Base-by-base conservation (phyloP, 768 basidiomycete genomes). In the Suillus subalutaceus region DNA sequence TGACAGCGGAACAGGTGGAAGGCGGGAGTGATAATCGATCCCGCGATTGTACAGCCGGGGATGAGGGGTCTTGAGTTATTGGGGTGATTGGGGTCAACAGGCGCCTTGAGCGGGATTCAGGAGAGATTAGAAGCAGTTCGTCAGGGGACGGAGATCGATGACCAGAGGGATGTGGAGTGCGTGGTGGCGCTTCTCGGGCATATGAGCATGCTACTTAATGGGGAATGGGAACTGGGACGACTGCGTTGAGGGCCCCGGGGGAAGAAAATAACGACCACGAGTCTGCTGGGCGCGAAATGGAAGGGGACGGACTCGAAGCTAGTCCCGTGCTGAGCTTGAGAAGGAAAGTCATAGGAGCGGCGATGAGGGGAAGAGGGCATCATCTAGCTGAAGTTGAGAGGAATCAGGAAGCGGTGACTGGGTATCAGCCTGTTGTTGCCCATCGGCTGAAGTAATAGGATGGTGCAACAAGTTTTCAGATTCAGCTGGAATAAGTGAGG, bases 311-410 rank as follows among this genome's bases (percentile, higher is more conserved):
- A 15, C 26, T 59, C 13, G 63, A 63, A 52, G 37, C 61, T 56
- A 48, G 53, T 30, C 26, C 59, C 38, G 23, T 37, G 57, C 16
- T 61, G 64, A 13, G 10, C 18, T 12, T 30, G 23, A 63, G 53
- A 44, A 32, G 23, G 43, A 23, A 35, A 20, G 10, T 9, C 30
- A 37, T 56, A 15, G 41, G 16, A 35, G 32, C 1, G 8, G 44
- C 37, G 37, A 38, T n/a, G 26, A 44, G 8, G 32, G 41, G 37
- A 48, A 38, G n/a, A 37, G 38, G 4, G 23, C 6, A 63, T 48
- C 12, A 50, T 58, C 71, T 64, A 20, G 75, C 68, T 55, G 72
- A 72, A 58, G 73, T 73, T n/a, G 71, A 46, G 56, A 69, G 65
- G 38, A 69, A 63, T 66, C 68, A 8, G 63, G 64, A 32, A 26